Base-by-base conservation (phyloP, 2,329 filamentous ascomycete species). In the Neoascochyta sp. region DNA sequence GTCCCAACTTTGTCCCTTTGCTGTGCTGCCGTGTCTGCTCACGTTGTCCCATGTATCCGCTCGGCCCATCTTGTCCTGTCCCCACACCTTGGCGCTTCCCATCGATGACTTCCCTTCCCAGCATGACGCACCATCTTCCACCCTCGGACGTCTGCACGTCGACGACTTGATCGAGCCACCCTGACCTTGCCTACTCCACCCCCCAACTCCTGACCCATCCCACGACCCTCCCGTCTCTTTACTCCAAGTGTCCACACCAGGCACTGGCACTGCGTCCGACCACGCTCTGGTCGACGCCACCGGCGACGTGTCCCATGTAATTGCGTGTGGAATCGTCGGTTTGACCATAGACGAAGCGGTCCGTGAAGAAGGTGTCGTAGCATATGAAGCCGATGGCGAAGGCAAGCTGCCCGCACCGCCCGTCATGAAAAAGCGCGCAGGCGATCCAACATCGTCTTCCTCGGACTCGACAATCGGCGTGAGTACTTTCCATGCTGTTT, bases 121-220 rank as follows among this genome's bases (percentile, higher is more conserved):
- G n/a, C n/a, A n/a, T n/a, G n/a, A n/a, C n/a, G n/a, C n/a, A 5
- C 29, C 46, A 7, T 49, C 46, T 31, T 54, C 44, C 1, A 57
- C 45, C 4, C 46, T 49, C 9, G 49, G 50, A 1, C 41, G 14
- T 16, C 32, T 36, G 36, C 60, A 56, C 4, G 41, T 45, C 3
- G 49, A n/a, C n/a, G n/a, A n/a, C n/a, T 11, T 27, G 15, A 13
- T 15, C 8, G 10, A 31, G 12, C 7, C 29, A 16, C 2, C 7
- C 25, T 27, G 30, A n/a, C 32, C 31, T 35, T 7, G 27, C 21
- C 7, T 24, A 20, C 7, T 24, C 32, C n/a, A 16, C 16, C 6
- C 23, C 16, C 5, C 19, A 23, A n/a, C n/a, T n/a, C n/a, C n/a
- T n/a, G n/a, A n/a, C n/a, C n/a, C n/a, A n/a, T n/a, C n/a, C n/a